Evolutionary conservation across 768 basidiomycete genomes (phyloP).

Genomic region (Agrocybe praecox): DNA sequence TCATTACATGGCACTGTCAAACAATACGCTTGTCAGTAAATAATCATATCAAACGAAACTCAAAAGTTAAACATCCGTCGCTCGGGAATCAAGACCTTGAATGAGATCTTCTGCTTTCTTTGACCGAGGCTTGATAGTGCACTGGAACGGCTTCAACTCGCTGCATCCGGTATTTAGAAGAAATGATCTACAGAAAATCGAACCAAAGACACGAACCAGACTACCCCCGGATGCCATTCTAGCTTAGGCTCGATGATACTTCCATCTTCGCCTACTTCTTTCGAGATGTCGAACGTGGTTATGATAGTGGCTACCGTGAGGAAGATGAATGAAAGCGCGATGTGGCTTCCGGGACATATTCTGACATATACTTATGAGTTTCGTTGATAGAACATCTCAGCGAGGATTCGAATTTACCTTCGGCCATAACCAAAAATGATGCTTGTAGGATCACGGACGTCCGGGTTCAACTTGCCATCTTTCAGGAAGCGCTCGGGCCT

Average conservation of each 20-base stretch:
- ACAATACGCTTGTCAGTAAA: no score
- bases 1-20: no score
- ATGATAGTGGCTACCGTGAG: not conserved
- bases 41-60: no score
- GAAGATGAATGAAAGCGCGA: not conserved
- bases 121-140: not conserved
- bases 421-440: not conserved
- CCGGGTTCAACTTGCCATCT: not conserved
- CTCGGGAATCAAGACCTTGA: not conserved
- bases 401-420: not conserved
- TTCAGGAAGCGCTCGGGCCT: not conserved
- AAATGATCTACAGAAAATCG: no score
- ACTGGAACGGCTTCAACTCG: not conserved
- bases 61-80: no score
- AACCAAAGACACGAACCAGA: no score
- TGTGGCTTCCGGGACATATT: not conserved
- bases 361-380: not conserved
- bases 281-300: not conserved
- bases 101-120: not conserved
- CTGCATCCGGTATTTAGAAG: not conserved
- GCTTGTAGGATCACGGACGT: not conserved
- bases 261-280: not conserved
- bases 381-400: not conserved
- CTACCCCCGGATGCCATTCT: not conserved
- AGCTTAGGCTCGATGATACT: not conserved